Conservation (phyloP, 2,329 filamentous ascomycete genomes). For the Didymella sp. region DNA sequence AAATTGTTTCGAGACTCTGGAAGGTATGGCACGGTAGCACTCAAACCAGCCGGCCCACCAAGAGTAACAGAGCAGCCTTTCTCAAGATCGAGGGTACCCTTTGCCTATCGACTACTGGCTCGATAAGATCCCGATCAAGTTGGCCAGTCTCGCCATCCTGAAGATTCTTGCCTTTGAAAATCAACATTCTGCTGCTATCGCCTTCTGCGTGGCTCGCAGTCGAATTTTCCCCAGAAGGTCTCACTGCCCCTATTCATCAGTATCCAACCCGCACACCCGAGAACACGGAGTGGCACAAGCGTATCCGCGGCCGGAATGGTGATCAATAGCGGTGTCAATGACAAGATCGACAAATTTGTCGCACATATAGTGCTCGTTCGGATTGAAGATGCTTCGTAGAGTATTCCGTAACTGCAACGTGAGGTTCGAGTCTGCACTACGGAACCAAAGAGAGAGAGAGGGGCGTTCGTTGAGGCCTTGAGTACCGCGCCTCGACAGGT, state of each 20-base stretch:
- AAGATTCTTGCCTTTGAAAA: not conserved
- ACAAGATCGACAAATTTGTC: not conserved
- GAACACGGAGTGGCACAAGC: not conserved
- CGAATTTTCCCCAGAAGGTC: not conserved
- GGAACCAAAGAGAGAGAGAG: not conserved
- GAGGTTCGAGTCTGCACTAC: not conserved
- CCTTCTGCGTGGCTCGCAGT: not conserved
- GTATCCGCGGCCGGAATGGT: not conserved
- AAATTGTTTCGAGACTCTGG: too few relatives aligned
- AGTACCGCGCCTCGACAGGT: not conserved
- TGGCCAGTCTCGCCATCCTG: not conserved
- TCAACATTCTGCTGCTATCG: not conserved
- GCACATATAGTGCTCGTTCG: not conserved
- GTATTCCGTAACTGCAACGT: not conserved
- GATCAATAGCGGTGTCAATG: not conserved
- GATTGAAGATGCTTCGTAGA: not conserved
- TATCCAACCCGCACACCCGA: not conserved
- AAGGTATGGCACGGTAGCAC: not conserved
- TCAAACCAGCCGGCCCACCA: not conserved
- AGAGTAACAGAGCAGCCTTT: constrained; percentile 31
- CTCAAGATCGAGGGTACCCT: constrained; percentile 15
- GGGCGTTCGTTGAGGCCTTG: not conserved
- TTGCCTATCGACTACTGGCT: not conserved
- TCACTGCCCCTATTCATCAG: not conserved
- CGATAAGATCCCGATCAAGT: not conserved